Percentiles rank a stretch among this genome's conserved stretches.
phyloP scores from a whole-genome alignment of 2,329 filamentous ascomycete species.

The Monosporascus sp. region DNA sequence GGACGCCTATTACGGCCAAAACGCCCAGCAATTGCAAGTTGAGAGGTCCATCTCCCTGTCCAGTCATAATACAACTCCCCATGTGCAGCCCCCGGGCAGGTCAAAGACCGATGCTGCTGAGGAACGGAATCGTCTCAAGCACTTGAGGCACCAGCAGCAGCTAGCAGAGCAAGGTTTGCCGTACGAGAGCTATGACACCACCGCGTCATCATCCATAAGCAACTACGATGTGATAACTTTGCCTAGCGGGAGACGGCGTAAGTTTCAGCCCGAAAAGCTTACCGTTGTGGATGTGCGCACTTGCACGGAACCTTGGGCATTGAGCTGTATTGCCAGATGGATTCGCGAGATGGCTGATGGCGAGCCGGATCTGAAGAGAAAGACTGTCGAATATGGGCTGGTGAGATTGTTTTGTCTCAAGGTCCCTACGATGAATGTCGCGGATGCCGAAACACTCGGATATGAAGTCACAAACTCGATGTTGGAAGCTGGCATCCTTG shows the following conservation, averaged over 20 bases:
- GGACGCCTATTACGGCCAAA: slow-evolving; percentile 45
- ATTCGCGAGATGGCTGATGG: slow-evolving; percentile 85
- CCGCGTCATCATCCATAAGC: slow-evolving; percentile 46
- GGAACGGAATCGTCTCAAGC: slow-evolving; percentile 44
- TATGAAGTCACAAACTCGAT: slow-evolving; percentile 73
- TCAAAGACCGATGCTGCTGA: slow-evolving; percentile 92
- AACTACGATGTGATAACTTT: slow-evolving; percentile 80
- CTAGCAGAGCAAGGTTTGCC: slow-evolving; percentile 46
- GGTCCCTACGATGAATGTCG: slow-evolving; percentile 96
- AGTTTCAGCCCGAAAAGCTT: slow-evolving; percentile 81
- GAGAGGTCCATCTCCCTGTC: slow-evolving; percentile 78
- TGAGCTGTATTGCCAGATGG: slow-evolving; percentile 85
- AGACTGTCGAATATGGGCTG: slow-evolving; percentile 80
- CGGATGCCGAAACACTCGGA: slow-evolving; percentile 86
- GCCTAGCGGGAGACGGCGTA: slow-evolving; percentile 71
- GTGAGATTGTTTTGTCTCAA: slow-evolving; percentile 88
- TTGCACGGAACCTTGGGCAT: slow-evolving; percentile 86
- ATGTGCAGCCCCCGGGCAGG: slow-evolving; percentile 74
- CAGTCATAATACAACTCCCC: slow-evolving; percentile 74
- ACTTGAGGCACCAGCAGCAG: slow-evolving; percentile 51
- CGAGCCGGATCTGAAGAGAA: slow-evolving; percentile 79
- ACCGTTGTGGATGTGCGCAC: slow-evolving; percentile 75
- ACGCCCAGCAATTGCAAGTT: slow-evolving; percentile 42
- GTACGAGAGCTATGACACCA: slow-evolving; percentile 54
- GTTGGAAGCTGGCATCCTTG: slow-evolving; percentile 70